Percentiles rank a stretch among this genome's conserved stretches.
phyloP scores from a whole-genome alignment of 1,284 basidiomycete species.

The Pseudozyma thailandica region DNA sequence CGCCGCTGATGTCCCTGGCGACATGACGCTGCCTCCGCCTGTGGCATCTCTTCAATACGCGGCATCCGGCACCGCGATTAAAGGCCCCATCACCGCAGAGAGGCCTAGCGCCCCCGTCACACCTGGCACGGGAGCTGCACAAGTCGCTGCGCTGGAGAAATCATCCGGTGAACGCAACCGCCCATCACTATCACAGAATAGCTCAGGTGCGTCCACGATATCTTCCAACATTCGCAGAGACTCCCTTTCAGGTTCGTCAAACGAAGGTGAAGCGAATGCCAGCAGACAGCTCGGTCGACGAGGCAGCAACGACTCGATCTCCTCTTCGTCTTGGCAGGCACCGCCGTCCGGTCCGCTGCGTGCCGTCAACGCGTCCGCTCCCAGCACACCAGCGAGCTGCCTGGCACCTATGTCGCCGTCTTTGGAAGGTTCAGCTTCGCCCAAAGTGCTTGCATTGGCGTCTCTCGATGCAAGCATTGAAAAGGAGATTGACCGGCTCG shows the following conservation, averaged over 20 bases:
- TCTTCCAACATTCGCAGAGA: background rate
- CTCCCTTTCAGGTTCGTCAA: constrained; percentile 7
- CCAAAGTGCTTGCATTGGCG: constrained; percentile 37
- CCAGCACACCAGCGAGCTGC: constrained; percentile 31
- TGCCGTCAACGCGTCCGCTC: constrained; percentile 22
- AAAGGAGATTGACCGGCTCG: constrained; percentile 62
- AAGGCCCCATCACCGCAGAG: constrained; percentile 39
- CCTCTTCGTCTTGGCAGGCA: constrained; percentile 46
- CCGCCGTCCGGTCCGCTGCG: constrained; percentile 26
- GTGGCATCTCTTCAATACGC: constrained; percentile 31
- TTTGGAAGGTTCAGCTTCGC: constrained; percentile 39
- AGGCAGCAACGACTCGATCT: constrained; percentile 42
- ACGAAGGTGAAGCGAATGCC: constrained; percentile 1
- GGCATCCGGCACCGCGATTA: constrained; percentile 18
- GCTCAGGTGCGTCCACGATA: constrained; percentile 16
- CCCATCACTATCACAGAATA: constrained; percentile 20
- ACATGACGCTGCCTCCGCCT: constrained; percentile 50
- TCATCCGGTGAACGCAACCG: constrained; percentile 37
- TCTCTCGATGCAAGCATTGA: constrained; percentile 50
- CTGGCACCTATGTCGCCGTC: constrained; percentile 14
- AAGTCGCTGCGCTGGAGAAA: constrained; percentile 41
- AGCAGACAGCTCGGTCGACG: constrained; percentile 3
- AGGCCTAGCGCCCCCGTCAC: constrained; percentile 34
- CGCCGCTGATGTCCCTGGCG: constrained; percentile 26
- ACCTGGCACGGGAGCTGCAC: constrained; percentile 38